phyloP scores from a whole-genome alignment of 176 grass and related monocot genomes.

The Panicum miliaceum region DNA sequence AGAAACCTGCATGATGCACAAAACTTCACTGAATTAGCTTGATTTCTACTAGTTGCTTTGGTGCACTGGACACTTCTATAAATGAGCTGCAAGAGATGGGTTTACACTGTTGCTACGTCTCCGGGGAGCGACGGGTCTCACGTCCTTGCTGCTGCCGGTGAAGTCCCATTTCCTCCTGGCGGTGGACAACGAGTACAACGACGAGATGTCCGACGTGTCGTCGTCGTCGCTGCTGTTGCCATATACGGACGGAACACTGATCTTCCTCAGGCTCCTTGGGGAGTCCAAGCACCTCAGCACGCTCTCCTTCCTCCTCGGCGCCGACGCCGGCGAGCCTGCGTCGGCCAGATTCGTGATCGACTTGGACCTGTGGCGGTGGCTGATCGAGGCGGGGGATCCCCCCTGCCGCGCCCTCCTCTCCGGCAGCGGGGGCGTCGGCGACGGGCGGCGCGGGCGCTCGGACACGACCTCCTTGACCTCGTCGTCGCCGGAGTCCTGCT shows the following conservation, averaged over 20 bases:
- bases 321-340: not conserved
- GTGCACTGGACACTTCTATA: not conserved
- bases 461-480: slow-evolving; percentile 70
- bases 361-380: slow-evolving; percentile 39
- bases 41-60: not conserved
- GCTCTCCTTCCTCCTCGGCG: slow-evolving; percentile 38
- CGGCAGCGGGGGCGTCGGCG: slow-evolving; percentile 41
- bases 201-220: slow-evolving; percentile 63
- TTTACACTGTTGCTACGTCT: slow-evolving; percentile 66
- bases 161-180: slow-evolving; percentile 81
- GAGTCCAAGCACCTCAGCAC: slow-evolving; percentile 41
- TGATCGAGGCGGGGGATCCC: slow-evolving; percentile 47
- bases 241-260: slow-evolving; percentile 45
- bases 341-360: slow-evolving; percentile 34
- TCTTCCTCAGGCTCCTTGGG: slow-evolving; percentile 56
- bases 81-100: not conserved
- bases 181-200: slow-evolving; percentile 52
- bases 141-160: slow-evolving; percentile 51
- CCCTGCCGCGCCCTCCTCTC: slow-evolving; percentile 42
- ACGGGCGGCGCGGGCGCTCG: slow-evolving; percentile 31
- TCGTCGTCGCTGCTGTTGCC: slow-evolving; percentile 62
- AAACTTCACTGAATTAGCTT: not conserved
- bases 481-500: slow-evolving; percentile 50
- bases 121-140: slow-evolving; percentile 43
- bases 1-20: slow-evolving; percentile 54